Percentiles rank a stretch among this genome's conserved stretches.
Evolutionary conservation across 2,329 filamentous ascomycete species (phyloP).

Genomic region (Lecanicillium sp.): DNA sequence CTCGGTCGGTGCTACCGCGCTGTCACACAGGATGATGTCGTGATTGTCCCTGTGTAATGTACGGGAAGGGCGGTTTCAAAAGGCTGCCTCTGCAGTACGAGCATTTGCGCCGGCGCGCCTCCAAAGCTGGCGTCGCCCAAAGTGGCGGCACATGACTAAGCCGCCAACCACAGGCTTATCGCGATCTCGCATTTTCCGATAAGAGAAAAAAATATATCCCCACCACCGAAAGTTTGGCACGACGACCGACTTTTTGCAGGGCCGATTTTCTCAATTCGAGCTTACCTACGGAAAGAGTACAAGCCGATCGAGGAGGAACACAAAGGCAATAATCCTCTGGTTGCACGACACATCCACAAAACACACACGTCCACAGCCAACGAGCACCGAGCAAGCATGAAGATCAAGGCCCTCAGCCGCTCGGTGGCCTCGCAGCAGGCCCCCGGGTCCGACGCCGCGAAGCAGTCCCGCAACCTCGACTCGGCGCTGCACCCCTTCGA

Average conservation of each 20-base stretch:
- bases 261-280: not conserved
- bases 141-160: constrained; percentile 14
- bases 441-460: constrained; percentile 58
- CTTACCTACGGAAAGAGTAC: no score
- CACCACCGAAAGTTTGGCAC: constrained; percentile 8
- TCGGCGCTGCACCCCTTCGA: constrained; percentile 87
- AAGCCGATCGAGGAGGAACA: no score
- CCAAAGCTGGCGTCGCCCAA: not conserved
- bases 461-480: constrained; percentile 67
- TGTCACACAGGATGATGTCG: no score
- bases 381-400: constrained; percentile 32
- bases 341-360: no score
- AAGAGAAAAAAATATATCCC: constrained; percentile 13
- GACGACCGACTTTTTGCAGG: constrained; percentile 3
- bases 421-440: constrained; percentile 59
- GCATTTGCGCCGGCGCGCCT: constrained; percentile 2
- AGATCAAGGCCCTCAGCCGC: constrained; percentile 62
- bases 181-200: not conserved
- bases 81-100: not conserved
- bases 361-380: not conserved
- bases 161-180: constrained; percentile 10
- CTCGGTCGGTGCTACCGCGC: no score
- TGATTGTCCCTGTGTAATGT: constrained; percentile 4
- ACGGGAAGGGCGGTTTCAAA: not conserved
- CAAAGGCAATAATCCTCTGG: no score